Conservation (phyloP, 768 basidiomycete species). For the Panus rudis region DNA sequence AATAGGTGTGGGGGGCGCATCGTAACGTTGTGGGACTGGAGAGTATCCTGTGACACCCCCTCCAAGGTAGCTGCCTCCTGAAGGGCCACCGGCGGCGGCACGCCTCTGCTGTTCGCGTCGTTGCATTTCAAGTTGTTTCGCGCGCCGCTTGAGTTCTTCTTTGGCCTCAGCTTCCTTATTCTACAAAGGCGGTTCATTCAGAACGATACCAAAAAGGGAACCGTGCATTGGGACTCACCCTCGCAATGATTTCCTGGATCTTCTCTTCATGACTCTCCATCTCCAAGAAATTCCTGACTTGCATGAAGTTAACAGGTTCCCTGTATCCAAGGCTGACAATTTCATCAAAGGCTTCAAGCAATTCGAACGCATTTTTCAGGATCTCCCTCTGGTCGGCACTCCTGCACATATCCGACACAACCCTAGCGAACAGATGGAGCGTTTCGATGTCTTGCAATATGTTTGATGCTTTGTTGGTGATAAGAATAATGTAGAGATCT, state of each 20-base stretch:
- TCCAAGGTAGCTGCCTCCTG: constrained; percentile 54
- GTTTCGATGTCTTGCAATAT: constrained; percentile 98
- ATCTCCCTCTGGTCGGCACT: constrained; percentile 88
- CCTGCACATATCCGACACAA: constrained; percentile 88
- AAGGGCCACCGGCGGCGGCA: constrained; percentile 43
- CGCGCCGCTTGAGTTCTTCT: constrained; percentile 95
- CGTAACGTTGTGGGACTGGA: constrained; percentile 60
- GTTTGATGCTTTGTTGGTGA: constrained; percentile 98
- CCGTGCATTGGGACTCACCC: constrained; percentile 52
- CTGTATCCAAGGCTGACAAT: constrained; percentile 86
- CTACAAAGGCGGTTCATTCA: constrained; percentile 27
- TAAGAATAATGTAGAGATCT: constrained; percentile 93
- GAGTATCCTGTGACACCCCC: constrained; percentile 67
- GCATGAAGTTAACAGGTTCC: constrained; percentile 72
- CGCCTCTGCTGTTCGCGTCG: constrained; percentile 89
- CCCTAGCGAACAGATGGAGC: constrained; percentile 86
- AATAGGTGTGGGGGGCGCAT: constrained; percentile 44
- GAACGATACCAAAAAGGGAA: background rate
- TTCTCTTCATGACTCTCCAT: constrained; percentile 93
- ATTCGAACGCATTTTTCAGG: constrained; percentile 82
- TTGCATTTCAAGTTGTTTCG: constrained; percentile 97
- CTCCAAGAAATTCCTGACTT: constrained; percentile 72
- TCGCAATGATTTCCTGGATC: constrained; percentile 96
- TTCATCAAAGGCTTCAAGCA: constrained; percentile 95
- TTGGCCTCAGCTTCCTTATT: constrained; percentile 99